Evolutionary conservation across 2,329 filamentous ascomycete genomes (phyloP).

Genomic region (Albifimbria verrucaria): DNA sequence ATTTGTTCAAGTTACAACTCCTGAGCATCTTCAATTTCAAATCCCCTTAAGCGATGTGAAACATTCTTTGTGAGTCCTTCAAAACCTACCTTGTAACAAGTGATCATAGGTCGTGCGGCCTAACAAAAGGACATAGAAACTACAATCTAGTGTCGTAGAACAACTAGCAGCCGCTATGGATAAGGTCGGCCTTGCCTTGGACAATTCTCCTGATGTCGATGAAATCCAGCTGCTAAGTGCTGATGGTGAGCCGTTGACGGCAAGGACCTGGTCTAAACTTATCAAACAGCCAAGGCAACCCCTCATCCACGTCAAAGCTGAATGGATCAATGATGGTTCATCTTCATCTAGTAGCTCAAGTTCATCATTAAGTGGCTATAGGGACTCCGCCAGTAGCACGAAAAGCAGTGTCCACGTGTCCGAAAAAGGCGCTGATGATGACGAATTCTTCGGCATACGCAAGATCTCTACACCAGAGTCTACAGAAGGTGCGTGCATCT

Average conservation of each 20-base stretch:
- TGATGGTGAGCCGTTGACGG: neutral
- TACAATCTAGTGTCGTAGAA: neutral
- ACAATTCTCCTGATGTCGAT: neutral
- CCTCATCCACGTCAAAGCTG: neutral
- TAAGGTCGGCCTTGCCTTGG: neutral
- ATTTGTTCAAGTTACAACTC: conserved; percentile 1
- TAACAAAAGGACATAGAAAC: neutral
- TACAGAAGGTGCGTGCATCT: neutral
- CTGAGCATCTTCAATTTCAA: conserved; percentile 3
- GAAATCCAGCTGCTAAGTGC: neutral
- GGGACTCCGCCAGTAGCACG: neutral
- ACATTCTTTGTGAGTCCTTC: conserved; percentile 5
- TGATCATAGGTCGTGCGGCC: neutral
- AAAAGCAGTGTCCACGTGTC: neutral
- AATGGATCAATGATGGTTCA: neutral
- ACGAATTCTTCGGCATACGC: conserved; percentile 1
- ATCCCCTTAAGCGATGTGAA: conserved; percentile 1
- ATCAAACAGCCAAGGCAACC: neutral
- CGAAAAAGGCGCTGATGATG: neutral
- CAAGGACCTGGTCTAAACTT: conserved; percentile 3
- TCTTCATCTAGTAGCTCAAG: neutral
- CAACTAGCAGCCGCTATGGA: neutral
- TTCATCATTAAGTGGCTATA: neutral
- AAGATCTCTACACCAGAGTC: neutral
- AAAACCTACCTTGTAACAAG: no score